Conservation (phyloP, 164 flowering plant species). For the Sextonia rubra region DNA sequence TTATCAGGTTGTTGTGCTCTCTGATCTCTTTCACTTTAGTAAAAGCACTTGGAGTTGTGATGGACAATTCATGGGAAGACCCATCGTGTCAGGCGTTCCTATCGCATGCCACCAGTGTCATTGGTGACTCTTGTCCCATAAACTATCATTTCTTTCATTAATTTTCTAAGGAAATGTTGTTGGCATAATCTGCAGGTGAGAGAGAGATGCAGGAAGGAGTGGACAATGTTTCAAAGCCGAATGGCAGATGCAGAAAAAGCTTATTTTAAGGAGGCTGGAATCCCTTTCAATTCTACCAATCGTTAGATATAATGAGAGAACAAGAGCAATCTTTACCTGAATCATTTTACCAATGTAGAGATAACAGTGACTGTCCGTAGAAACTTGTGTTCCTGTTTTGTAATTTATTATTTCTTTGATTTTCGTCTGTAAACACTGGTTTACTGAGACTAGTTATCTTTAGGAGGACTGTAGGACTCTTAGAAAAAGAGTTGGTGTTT, state of each 20-base stretch:
- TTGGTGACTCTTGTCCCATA: no score
- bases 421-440: neutral
- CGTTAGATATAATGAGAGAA: neutral
- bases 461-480: neutral
- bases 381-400: neutral
- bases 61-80: neutral
- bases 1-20: no score
- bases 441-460: neutral
- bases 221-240: conserved; percentile 72
- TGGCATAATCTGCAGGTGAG: conserved; percentile 50
- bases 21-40: no score
- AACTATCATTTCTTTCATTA: no score
- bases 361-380: neutral
- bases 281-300: conserved; percentile 42
- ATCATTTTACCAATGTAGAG: neutral
- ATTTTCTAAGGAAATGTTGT: no score
- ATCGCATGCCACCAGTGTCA: neutral
- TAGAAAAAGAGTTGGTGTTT: no score
- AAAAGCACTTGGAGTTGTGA: no score
- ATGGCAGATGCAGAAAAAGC: conserved; percentile 54
- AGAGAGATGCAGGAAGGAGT: conserved; percentile 76
- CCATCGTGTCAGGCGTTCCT: neutral
- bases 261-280: conserved; percentile 42
- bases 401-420: no score
- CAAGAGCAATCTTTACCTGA: no score